Percentiles rank a stretch among this genome's conserved stretches.
These are phyloP conservation scores for Trichoderma oligosporum DNA, from an alignment of 2,329 filamentous ascomycete species.

Conservation along the genomic window DNA sequence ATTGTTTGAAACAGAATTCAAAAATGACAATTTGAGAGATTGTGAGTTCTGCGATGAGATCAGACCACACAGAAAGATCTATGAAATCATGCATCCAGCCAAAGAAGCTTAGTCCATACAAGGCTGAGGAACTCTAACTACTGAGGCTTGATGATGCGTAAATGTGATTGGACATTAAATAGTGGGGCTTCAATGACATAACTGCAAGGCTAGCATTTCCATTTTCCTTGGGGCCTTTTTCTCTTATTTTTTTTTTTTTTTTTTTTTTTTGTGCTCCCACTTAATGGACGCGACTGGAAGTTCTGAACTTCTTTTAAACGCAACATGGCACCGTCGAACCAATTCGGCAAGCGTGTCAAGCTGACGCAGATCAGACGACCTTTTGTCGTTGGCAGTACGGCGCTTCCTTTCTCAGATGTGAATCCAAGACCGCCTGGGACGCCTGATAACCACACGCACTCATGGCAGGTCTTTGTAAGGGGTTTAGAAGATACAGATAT, in stretches of 20 bases:
- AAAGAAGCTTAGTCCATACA: slow-evolving; percentile 9
- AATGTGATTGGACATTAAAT: background rate
- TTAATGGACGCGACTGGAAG: background rate
- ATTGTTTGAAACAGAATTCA: background rate
- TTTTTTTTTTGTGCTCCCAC: background rate
- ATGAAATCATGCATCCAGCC: slow-evolving; percentile 25
- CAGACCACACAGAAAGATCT: slow-evolving; percentile 12
- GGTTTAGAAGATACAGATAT: slow-evolving; percentile 87
- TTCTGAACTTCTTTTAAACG: background rate
- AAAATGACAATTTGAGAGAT: background rate
- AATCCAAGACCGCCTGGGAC: slow-evolving; percentile 73
- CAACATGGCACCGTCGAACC: slow-evolving; percentile 57
- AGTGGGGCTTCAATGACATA: slow-evolving; percentile 12
- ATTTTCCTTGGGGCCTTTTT: background rate
- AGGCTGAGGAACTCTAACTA: slow-evolving; percentile 12
- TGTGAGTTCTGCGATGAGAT: background rate
- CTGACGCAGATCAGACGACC: slow-evolving; percentile 61
- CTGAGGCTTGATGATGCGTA: background rate
- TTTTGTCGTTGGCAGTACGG: slow-evolving; percentile 75
- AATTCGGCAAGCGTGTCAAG: slow-evolving; percentile 60
- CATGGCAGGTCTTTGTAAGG: slow-evolving; percentile 92
- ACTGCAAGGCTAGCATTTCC: slow-evolving; percentile 18
- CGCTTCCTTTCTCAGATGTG: slow-evolving; percentile 72
- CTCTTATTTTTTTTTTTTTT: background rate
- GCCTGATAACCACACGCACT: slow-evolving; percentile 90